Conservation (phyloP, 495 filamentous ascomycete genomes). For the Daldinia childiae region DNA sequence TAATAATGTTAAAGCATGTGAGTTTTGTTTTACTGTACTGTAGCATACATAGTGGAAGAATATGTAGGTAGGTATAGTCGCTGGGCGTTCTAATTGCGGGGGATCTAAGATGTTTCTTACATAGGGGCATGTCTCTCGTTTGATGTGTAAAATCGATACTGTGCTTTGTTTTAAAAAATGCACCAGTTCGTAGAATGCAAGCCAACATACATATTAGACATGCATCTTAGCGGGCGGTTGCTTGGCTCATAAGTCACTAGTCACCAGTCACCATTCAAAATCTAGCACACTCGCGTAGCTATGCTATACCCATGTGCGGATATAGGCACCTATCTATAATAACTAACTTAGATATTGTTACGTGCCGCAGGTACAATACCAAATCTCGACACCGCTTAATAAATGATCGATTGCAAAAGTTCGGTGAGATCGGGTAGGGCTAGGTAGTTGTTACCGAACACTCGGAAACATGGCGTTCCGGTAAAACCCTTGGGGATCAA, state of each 20-base stretch:
- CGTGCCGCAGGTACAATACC: not conserved
- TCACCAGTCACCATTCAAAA: not conserved
- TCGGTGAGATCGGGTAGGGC: constrained; percentile 33
- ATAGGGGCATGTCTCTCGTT: not conserved
- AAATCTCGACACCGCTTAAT: constrained; percentile 9
- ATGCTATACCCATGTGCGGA: not conserved
- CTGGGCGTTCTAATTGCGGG: constrained; percentile 15
- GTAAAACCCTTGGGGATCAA: constrained; percentile 9
- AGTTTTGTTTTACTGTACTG: constrained; percentile 1
- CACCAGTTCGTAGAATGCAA: constrained; percentile 10
- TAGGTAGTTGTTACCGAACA: constrained; percentile 35
- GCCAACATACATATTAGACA: not conserved
- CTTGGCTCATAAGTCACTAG: not conserved
- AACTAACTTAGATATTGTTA: not conserved
- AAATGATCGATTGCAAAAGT: constrained; percentile 21
- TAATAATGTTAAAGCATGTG: constrained; percentile 1
- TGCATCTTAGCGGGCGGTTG: not conserved
- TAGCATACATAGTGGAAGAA: not conserved
- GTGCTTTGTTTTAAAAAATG: constrained; percentile 12
- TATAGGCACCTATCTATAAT: not conserved
- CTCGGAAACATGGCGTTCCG: constrained; percentile 41
- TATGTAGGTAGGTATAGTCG: not conserved
- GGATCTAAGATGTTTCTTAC: constrained; percentile 3
- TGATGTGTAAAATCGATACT: constrained; percentile 11
- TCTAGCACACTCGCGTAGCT: not conserved